phyloP scores from a whole-genome alignment of 148 eudicot genomes.

The Polygonum maritimum region DNA sequence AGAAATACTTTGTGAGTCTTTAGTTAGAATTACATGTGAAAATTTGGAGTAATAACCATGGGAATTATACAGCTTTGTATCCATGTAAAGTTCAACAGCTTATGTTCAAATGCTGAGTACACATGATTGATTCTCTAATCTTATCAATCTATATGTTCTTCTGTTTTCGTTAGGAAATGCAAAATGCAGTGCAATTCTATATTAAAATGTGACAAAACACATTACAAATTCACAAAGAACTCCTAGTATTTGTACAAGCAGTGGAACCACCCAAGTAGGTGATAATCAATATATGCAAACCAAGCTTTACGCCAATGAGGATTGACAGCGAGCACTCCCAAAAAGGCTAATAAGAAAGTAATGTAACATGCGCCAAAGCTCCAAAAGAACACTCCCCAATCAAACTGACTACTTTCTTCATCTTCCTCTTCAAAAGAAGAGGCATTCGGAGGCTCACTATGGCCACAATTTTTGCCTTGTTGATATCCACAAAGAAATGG shows the following conservation, averaged over 20 bases:
- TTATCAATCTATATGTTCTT: too few relatives aligned
- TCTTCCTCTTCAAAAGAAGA: background rate
- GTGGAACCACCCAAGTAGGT: background rate
- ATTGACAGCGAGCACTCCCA: background rate
- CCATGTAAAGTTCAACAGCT: background rate
- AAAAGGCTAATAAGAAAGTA: background rate
- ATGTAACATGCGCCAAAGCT: background rate
- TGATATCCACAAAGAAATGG: conserved; percentile 1
- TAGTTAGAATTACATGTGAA: background rate
- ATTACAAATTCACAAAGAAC: background rate
- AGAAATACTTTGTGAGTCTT: conserved; percentile 53
- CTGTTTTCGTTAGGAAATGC: background rate
- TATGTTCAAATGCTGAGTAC: background rate
- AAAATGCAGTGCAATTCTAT: background rate
- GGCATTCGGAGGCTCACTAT: background rate
- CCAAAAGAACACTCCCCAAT: background rate
- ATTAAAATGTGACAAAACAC: background rate
- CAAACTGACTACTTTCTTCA: background rate
- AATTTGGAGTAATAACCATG: background rate
- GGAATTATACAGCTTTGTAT: background rate
- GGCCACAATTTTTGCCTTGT: background rate
- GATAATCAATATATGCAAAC: background rate
- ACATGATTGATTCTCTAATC: too few relatives aligned
- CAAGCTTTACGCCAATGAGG: conserved; percentile 3
- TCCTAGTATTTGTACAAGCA: background rate